Base-by-base conservation (phyloP, 2,329 filamentous ascomycete species). In the Aspergillus viridinutans region DNA sequence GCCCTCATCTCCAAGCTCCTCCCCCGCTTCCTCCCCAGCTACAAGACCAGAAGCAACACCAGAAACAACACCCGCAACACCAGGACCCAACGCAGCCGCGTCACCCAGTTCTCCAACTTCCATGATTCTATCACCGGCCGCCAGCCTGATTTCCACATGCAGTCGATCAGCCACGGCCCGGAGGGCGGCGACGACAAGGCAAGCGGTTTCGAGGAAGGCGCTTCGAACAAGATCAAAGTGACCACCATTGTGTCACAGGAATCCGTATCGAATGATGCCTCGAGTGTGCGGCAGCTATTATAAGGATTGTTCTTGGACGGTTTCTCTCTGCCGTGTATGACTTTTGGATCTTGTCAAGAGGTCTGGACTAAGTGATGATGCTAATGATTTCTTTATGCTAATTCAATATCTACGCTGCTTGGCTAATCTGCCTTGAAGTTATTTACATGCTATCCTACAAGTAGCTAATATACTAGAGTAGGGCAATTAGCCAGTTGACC, bases 221-320 rank as follows among this genome's bases (percentile, higher is more conserved):
- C 42, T 14, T 43, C 35, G n/a, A 49, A 50, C 5, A 67, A 67
- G 1, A 70, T 70, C 10, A 70, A 64, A 52, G 67, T 70, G 17
- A 70, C 67, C n/a, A 70, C 66, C 0, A 60, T 58, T n/a, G 60
- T 70, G 1, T 65, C 60, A 40, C 65, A 67, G 51, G 62, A 68
- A 55, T 62, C 58, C 0, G 59, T 53, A 6, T 54, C 56, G 3
- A 50, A 59, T 32, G 21, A 38, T 47, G 32, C 50, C 26, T 47
- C 43, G 43, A 47, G 43, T 26, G 43, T 47, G 43, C 43, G 43
- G 21, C 20, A 47, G 21, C 23, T 47, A 26, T 47, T 47, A 47
- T 23, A 47, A 23, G 12, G 21, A 10, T 45, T 23, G 17, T 23
- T 14, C 20, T 9, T 45, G 42, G 42, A 23, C 8, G 42, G 8